Evolutionary conservation across 768 basidiomycete genomes (phyloP), one percentile per base, ranked within the genome.

Genomic region (Pisolithus orientalis): DNA sequence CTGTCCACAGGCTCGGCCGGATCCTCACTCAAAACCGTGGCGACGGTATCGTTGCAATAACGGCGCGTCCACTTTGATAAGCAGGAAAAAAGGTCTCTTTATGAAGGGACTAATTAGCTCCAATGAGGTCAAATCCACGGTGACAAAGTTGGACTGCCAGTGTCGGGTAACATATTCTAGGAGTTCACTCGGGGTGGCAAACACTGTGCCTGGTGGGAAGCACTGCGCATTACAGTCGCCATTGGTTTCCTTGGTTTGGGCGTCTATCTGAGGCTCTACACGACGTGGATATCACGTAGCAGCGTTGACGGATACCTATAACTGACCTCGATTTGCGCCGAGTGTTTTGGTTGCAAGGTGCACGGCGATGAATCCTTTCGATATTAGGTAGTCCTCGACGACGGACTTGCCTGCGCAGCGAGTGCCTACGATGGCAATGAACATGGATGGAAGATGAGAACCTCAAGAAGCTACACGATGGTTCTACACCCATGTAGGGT

Each of bases 11-110:
- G 17, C 39, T 39, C 38, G 17, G 25, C 11, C 31, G 34, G 53
- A 34, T 48, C 68, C 75, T 59, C 60, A 82, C 80, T 73, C 72
- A 55, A 70, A 71, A 32, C 32, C 3, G 39, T 77, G 78, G 28
- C 92, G 80, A 51, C 66, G 62, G 67, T 78, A 96, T 39, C 95
- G 77, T 42, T 79, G 72, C 40, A 82, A 67, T 31, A 94, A 62
- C 0, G 94, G 94, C 0, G 91, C 95, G 56, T 97, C 93, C 29
- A 93, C 77, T 44, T 72, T 79, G 43, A 96, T 70, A 24, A 98
- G 77, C 65, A 97, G 72, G 66, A 96, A 93, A 66, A 93, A 98
- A 0, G 96, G 96, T 16, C 96, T 75, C 62, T 84, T 93, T 34
- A 80, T 65, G 62, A 96, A 97, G 46, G 76, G 69, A 53, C 79